Conservation (phyloP, 2,329 filamentous ascomycete species). For the Penicillium oxalicum region DNA sequence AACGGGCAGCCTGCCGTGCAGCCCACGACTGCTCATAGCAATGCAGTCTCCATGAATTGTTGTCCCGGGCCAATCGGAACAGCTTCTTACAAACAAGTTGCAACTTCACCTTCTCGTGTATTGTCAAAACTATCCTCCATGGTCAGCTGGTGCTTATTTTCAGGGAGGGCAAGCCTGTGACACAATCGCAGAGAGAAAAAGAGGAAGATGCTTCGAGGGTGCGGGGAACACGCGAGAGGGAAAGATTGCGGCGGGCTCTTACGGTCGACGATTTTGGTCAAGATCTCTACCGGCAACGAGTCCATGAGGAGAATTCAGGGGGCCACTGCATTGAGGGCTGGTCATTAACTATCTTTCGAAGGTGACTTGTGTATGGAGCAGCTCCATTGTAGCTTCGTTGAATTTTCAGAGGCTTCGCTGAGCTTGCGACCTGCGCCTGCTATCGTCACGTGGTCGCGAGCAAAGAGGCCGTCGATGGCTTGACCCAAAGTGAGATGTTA, state of each 20-base stretch:
- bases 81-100: slow-evolving; percentile 65
- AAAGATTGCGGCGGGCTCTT: slow-evolving; percentile 29
- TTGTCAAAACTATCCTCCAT: slow-evolving; percentile 51
- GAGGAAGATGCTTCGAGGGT: slow-evolving; percentile 7
- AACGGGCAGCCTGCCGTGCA: slow-evolving; percentile 39
- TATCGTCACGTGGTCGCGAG: slow-evolving; percentile 17
- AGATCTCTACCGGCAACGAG: slow-evolving; percentile 58
- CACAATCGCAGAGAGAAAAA: too few species aligned
- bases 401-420: slow-evolving; percentile 10
- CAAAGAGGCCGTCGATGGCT: not conserved
- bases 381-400: slow-evolving; percentile 9
- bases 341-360: not conserved
- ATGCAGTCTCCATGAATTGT: slow-evolving; percentile 67
- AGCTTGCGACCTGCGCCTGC: slow-evolving; percentile 18
- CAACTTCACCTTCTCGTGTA: slow-evolving; percentile 58
- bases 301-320: slow-evolving; percentile 38
- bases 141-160: not conserved
- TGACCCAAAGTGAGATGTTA: too few species aligned
- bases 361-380: slow-evolving; percentile 6
- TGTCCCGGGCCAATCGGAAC: slow-evolving; percentile 63
- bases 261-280: slow-evolving; percentile 60
- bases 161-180: too few species aligned
- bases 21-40: slow-evolving; percentile 70
- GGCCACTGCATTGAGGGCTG: slow-evolving; percentile 24
- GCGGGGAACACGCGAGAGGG: slow-evolving; percentile 17